These are phyloP conservation scores for Phoenix roebelenii DNA, from an alignment of 176 grass and related monocot genomes.

Conservation along the genomic window DNA sequence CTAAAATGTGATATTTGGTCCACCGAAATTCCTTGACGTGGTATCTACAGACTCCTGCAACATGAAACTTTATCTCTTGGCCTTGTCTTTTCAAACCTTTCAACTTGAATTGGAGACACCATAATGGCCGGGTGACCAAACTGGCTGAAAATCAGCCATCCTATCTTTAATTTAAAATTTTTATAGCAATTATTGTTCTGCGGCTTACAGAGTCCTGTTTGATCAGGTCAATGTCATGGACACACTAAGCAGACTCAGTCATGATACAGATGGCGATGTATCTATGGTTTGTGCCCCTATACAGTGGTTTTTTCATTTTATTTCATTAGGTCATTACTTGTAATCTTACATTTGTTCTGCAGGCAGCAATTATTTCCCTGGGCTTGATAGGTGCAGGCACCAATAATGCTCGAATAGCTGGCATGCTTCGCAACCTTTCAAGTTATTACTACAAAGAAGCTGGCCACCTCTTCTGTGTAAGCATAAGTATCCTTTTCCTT, in stretches of 20 bases:
- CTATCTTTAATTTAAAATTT: no score
- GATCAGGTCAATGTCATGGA: conserved; percentile 97
- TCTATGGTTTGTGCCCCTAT: conserved; percentile 50
- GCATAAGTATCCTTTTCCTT: not conserved
- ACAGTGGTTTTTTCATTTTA: not conserved
- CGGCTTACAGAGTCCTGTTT: not conserved
- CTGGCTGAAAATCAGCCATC: no score
- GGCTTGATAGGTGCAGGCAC: conserved; percentile 96
- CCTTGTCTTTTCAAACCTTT: no score
- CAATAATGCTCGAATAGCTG: conserved; percentile 97
- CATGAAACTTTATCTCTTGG: no score
- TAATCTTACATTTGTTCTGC: conserved; percentile 14
- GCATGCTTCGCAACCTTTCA: conserved; percentile 96
- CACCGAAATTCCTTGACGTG: no score
- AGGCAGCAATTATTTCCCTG: conserved; percentile 87
- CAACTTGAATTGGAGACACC: no score
- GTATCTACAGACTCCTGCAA: no score
- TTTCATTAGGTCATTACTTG: not conserved
- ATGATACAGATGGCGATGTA: conserved; percentile 92
- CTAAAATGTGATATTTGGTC: no score
- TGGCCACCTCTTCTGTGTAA: conserved; percentile 97
- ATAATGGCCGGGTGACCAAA: no score
- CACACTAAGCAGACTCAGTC: conserved; percentile 96
- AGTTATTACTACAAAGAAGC: conserved; percentile 99
- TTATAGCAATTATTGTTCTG: no score